These are phyloP conservation scores for Hemileccinum rubropunctum DNA, from an alignment of 768 basidiomycete genomes.

Conservation along the genomic window DNA sequence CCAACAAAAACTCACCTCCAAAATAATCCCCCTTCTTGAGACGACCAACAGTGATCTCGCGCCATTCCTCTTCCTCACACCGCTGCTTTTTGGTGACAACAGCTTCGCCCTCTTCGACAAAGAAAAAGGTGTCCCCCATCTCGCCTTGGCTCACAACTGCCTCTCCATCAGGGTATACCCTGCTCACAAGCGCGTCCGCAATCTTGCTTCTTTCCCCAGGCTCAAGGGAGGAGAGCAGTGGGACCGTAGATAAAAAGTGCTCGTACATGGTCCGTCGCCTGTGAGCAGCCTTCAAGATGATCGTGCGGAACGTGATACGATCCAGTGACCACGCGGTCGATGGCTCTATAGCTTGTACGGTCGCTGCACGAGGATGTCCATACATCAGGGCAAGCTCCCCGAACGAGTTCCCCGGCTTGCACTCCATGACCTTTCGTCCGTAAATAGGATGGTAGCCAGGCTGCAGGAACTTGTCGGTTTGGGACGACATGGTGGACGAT, in stretches of 20 bases:
- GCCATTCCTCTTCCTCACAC: constrained; percentile 53
- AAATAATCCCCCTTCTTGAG: constrained; percentile 95
- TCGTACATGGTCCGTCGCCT: constrained; percentile 95
- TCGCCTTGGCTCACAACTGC: constrained; percentile 91
- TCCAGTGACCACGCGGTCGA: constrained; percentile 94
- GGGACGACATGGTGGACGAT: constrained; percentile 34
- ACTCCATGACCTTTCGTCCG: constrained; percentile 82
- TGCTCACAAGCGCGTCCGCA: constrained; percentile 89
- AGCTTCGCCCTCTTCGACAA: constrained; percentile 93
- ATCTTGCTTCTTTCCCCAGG: constrained; percentile 93
- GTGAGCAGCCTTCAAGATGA: constrained; percentile 91
- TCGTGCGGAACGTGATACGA: constrained; percentile 96
- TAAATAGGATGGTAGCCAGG: constrained; percentile 66
- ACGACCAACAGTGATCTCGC: constrained; percentile 69
- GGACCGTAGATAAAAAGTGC: constrained; percentile 88
- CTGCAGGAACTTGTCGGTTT: constrained; percentile 56
- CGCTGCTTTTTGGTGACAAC: constrained; percentile 75
- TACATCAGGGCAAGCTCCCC: constrained; percentile 99
- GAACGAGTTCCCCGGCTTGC: constrained; percentile 82
- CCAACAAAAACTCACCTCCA: constrained; percentile 64
- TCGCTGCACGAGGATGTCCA: constrained; percentile 93
- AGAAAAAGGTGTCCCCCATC: constrained; percentile 96
- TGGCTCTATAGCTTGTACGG: constrained; percentile 79
- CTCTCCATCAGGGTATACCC: constrained; percentile 78
- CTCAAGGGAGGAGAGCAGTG: constrained; percentile 81